These are phyloP conservation scores for Chytriomyces sp. DNA, from an alignment of 192 early-diverging fungal species.

Conservation along the genomic window DNA sequence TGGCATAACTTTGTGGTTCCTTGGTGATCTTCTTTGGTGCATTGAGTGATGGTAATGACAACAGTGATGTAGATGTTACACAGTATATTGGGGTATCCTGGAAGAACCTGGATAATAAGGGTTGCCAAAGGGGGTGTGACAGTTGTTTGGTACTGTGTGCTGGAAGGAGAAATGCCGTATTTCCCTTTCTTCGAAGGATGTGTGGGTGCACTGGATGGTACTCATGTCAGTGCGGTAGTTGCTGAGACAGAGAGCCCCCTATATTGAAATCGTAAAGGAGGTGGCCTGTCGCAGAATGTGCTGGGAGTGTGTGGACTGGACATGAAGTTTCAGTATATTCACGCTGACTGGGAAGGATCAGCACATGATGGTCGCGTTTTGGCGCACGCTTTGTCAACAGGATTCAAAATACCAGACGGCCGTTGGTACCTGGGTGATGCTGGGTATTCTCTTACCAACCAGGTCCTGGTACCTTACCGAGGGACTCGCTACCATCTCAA, in stretches of 20 bases:
- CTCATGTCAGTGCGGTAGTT: constrained; percentile 14
- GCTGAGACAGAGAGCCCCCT: neutral
- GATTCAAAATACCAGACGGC: constrained; percentile 24
- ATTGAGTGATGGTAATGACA: no score
- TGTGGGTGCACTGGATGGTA: constrained; percentile 30
- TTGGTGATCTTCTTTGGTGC: no score
- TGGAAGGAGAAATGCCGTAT: neutral
- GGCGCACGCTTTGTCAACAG: neutral
- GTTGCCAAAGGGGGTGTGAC: neutral
- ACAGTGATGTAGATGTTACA: no score
- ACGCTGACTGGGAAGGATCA: constrained; percentile 30
- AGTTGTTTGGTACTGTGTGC: neutral
- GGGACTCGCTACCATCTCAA: constrained; percentile 33
- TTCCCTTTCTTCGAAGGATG: constrained; percentile 2
- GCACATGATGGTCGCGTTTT: constrained; percentile 29
- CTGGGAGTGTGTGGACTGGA: constrained; percentile 19
- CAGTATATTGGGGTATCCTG: no score
- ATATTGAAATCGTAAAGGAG: constrained; percentile 19
- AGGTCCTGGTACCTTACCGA: constrained; percentile 16
- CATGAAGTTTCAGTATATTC: constrained; percentile 16
- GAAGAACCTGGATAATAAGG: neutral
- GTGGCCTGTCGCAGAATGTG: constrained; percentile 19
- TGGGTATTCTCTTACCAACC: constrained; percentile 17
- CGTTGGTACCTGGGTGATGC: constrained; percentile 27
- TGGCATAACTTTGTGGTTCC: no score